Base-by-base conservation (phyloP, 164 flowering plant genomes). In the Litsea cubeba region DNA sequence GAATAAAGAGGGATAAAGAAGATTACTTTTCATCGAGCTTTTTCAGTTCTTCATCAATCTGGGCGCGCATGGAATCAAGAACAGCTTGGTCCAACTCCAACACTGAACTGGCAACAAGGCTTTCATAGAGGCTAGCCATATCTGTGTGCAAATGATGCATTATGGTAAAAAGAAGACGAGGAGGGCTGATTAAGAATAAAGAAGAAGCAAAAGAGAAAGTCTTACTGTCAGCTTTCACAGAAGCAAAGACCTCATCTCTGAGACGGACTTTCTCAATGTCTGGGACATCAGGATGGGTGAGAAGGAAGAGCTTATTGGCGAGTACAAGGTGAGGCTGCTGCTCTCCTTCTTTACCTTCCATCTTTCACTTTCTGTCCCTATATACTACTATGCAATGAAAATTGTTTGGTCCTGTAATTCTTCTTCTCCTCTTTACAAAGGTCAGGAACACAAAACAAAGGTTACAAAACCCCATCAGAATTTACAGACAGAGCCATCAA, bases 21-120 rank as follows among this genome's bases (percentile, higher is more conserved):
- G 79, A 94, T 88, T 75, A 95, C 99, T 90, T 95, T 71, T 95
- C 99, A 24, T 95, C 95, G 3, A 93, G 83, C 79, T 91, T 95
- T 82, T 88, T 91, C 23, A 93, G 81, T 81, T 91, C 96, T n/a
- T 90, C 97, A 1, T 88, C 89, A 64, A 79, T 90, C 81, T 86
- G 88, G 25, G 79, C 82, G 10, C 87, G 90, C 98, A 95, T 95
- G 28, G 90, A 79, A 3, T 86, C 94, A 76, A 95, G 72, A 30
- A 86, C 71, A 65, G 78, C 74, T 84, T 83, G 91, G 80, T 93
- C 97, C 86, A 88, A 65, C 73, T 86, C 89, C 78, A 93, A 75
- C 57, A 93, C 90, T 18, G 80, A 76, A 30, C 78, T 82, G 0
- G 83, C 83, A 12, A 77, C 86, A 68, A 93, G 86, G 83, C 86